These are phyloP conservation scores for Xylaria hypoxylon DNA, from an alignment of 2,329 filamentous ascomycete genomes.

Conservation along the genomic window DNA sequence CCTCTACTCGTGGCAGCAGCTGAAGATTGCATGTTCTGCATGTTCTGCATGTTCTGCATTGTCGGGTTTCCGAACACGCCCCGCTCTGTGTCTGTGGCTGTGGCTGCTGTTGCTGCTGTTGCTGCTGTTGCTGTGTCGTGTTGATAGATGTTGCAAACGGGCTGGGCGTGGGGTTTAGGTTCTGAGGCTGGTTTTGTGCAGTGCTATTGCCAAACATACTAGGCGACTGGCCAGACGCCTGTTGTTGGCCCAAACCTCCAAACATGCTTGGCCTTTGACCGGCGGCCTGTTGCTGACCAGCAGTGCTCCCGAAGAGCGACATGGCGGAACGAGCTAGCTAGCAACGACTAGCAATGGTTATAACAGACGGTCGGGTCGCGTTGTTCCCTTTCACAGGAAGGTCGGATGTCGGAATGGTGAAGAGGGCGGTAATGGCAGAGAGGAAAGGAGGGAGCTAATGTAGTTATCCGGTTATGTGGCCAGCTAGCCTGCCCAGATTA, in stretches of 20 bases:
- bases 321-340: constrained; percentile 31
- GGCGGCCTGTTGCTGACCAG: constrained; percentile 13
- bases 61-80: constrained; percentile 32
- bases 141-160: constrained; percentile 20
- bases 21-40: constrained; percentile 25
- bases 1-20: background rate
- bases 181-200: background rate
- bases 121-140: constrained; percentile 3
- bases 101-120: background rate
- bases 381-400: constrained; percentile 6
- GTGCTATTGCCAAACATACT: constrained; percentile 23
- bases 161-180: constrained; percentile 14
- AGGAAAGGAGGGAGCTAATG: background rate
- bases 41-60: constrained; percentile 27
- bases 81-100: constrained; percentile 19
- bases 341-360: too few relatives aligned
- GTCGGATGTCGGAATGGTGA: background rate
- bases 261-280: constrained; percentile 22
- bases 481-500: background rate
- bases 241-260: constrained; percentile 8
- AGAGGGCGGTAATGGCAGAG: constrained; percentile 4
- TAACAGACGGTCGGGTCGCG: constrained; percentile 15
- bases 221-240: constrained; percentile 15
- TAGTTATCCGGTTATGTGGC: background rate
- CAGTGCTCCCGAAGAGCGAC: constrained; percentile 41